Evolutionary conservation across 208 protist species (phyloP).

Genomic region (Lotmaria passim): DNA sequence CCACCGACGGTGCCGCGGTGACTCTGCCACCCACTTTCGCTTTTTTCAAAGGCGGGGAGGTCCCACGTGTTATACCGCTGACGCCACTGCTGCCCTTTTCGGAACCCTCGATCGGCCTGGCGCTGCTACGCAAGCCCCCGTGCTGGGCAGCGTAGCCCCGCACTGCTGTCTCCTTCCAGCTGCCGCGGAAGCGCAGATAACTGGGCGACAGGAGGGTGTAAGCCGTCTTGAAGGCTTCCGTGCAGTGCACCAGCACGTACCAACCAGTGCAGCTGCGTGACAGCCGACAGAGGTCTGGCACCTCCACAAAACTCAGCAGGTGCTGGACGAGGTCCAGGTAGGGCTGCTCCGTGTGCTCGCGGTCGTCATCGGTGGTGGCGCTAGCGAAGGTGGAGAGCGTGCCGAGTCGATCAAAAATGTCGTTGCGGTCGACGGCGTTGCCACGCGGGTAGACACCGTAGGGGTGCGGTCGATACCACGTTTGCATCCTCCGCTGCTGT

Average conservation of each 20-base stretch:
- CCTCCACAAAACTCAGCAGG: constrained; percentile 68
- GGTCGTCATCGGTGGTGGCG: constrained; percentile 49
- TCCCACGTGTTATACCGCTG: too few species aligned
- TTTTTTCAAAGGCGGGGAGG: constrained; percentile 28
- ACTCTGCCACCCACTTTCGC: background rate
- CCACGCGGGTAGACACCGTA: constrained; percentile 84
- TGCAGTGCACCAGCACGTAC: constrained; percentile 84
- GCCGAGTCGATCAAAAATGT: constrained; percentile 69
- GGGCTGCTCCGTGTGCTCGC: constrained; percentile 68
- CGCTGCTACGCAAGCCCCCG: background rate
- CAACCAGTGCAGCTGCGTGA: constrained; percentile 79
- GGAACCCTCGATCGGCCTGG: background rate
- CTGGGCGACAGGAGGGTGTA: constrained; percentile 61
- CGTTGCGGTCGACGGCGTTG: constrained; percentile 53
- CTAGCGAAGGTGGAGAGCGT: constrained; percentile 63
- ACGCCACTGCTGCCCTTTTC: background rate
- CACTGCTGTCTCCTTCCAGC: constrained; percentile 83
- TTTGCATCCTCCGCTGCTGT: constrained; percentile 39
- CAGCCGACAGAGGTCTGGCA: constrained; percentile 71
- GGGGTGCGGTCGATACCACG: constrained; percentile 80
- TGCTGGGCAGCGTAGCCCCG: constrained; percentile 44
- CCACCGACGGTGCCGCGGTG: background rate
- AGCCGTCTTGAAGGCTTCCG: constrained; percentile 81
- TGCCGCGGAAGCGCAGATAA: constrained; percentile 61
- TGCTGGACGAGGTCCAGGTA: constrained; percentile 75